Conservation (phyloP, 164 flowering plant species). For the Liquidambar formosana region DNA sequence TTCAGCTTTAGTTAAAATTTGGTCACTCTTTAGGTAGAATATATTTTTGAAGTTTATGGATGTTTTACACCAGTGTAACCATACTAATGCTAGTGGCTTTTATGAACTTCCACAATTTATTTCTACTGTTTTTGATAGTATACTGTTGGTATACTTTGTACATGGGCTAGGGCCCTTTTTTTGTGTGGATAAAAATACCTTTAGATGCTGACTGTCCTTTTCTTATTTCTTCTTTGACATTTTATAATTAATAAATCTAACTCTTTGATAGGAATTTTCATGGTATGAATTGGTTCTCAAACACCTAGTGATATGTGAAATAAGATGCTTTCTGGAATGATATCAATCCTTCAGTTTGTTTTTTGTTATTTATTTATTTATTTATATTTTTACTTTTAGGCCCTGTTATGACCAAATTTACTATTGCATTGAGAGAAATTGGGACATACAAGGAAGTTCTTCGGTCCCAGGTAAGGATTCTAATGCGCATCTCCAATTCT, state of each 20-base stretch:
- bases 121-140: too few species aligned
- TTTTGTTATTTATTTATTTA: too few species aligned
- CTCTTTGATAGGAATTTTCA: background rate
- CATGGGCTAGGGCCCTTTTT: too few species aligned
- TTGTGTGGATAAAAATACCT: too few species aligned
- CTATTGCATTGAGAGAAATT: constrained; percentile 93
- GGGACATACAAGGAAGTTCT: constrained; percentile 97
- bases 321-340: background rate
- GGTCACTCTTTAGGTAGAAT: background rate
- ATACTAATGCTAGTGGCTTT: background rate
- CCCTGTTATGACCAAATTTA: constrained; percentile 95
- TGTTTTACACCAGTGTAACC: too few species aligned
- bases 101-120: background rate
- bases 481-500: too few species aligned
- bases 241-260: background rate
- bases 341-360: constrained; percentile 5
- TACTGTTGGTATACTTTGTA: too few species aligned
- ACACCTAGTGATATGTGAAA: background rate
- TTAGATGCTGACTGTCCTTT: background rate
- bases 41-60: too few species aligned
- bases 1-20: background rate
- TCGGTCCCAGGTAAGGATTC: constrained; percentile 72
- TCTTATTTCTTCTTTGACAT: background rate
- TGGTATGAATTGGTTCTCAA: background rate
- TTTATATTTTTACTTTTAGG: too few species aligned